A percentile compares a stretch with the other conserved stretches of the same genome.
Conservation (phyloP, 805 yeast species). For the Naumovozyma castellii region DNA sequence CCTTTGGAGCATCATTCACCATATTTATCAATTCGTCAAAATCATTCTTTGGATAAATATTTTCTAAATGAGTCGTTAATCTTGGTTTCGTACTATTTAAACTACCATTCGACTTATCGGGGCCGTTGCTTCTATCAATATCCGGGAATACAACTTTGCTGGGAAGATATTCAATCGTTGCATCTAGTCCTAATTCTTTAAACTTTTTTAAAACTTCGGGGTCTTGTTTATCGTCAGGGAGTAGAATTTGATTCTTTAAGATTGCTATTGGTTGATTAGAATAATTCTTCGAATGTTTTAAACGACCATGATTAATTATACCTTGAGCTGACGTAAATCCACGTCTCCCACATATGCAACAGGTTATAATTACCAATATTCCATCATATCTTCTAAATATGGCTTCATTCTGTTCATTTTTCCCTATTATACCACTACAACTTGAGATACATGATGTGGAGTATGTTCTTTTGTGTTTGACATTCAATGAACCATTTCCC, state of each 20-base stretch:
- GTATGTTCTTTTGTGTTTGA: conserved; percentile 27
- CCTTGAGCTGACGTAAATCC: conserved; percentile 77
- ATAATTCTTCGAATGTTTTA: conserved; percentile 63
- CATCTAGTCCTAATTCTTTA: conserved; percentile 19
- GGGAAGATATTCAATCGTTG: conserved; percentile 22
- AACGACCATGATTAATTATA: conserved; percentile 64
- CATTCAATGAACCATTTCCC: conserved; percentile 6
- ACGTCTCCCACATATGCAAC: conserved; percentile 56
- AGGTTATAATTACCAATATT: conserved; percentile 53
- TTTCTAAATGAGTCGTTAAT: conserved; percentile 13
- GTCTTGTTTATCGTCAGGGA: conserved; percentile 25
- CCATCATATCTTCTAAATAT: conserved; percentile 64
- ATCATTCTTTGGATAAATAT: conserved; percentile 21
- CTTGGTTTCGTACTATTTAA: background rate
- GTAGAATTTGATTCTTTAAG: conserved; percentile 49
- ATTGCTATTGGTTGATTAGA: conserved; percentile 71
- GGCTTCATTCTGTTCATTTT: conserved; percentile 36
- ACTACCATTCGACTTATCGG: background rate
- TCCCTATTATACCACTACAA: conserved; percentile 41
- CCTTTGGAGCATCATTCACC: conserved; percentile 24
- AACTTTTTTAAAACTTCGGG: conserved; percentile 20
- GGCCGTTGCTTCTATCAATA: background rate
- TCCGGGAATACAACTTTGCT: conserved; percentile 20
- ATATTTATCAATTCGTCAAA: conserved; percentile 21
- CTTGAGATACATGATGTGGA: conserved; percentile 33